Evolutionary conservation across 345 rosid genomes (phyloP), one percentile per base, ranked within the genome.

Genomic region (Murraya paniculata): DNA sequence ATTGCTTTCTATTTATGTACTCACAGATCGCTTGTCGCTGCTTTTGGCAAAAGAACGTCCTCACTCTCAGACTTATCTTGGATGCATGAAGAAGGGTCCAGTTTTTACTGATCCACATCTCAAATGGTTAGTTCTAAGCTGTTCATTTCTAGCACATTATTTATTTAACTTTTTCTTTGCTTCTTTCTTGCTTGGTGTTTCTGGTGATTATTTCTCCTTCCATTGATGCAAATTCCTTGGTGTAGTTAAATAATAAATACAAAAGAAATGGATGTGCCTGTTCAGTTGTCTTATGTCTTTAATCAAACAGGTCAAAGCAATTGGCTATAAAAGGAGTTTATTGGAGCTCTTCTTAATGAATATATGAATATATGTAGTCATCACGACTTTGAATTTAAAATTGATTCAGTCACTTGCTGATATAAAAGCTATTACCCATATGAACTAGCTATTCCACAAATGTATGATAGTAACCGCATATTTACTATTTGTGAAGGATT

Each of bases 11-110:
- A 68, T 79, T 71, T 22, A 62, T 65, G 73, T 80, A 60, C 70
- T 50, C 70, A 1, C 79, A 93, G 98, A 95, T 87, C 88, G 95
- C 25, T 88, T 95, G 71, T 91, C 98, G 3, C 77, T 89, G 79
- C 88, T 95, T 64, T 83, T 95, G 87, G 93, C 97, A 35, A 88
- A 90, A 85, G 97, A 95, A 62, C 88, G 97, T 78, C 30, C 86
- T 81, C 94, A 91, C 86, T 82, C 97, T 33, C 95, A 89, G 82
- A 95, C 97, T 76, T 95, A 95, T 84, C 86, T 95, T 33, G 98
- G 98, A 77, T 95, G 98, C 90, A 72, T 95, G 91, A 95, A 93
- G 68, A 93, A 95, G 82, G 98, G 98, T 71, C 92, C 91, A 1
- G 94, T 95, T 75, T 95, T 93, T 80, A 91, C 90, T 77, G 91